Conservation (phyloP, 2,329 filamentous ascomycete species). For the Apiospora hydei region DNA sequence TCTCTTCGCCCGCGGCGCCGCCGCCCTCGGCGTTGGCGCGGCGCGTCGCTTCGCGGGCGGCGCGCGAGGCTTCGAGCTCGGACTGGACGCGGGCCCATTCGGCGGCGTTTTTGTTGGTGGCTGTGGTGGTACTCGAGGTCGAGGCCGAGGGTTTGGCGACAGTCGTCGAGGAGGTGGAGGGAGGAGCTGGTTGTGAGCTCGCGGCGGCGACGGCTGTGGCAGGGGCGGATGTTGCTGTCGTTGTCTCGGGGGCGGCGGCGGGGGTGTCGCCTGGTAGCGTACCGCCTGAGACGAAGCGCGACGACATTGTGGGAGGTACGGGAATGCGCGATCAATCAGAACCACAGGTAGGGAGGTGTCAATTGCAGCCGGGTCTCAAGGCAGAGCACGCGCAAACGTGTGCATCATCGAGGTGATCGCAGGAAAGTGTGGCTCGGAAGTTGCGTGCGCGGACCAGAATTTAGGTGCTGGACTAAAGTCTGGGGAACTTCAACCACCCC, state of each 20-base stretch:
- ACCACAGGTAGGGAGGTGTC: not conserved
- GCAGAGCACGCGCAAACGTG: not conserved
- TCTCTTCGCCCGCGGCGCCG: slow-evolving; percentile 54
- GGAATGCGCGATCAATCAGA: not conserved
- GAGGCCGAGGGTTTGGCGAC: slow-evolving; percentile 22
- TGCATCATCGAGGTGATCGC: not conserved
- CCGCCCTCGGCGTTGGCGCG: slow-evolving; percentile 49
- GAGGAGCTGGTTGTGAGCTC: slow-evolving; percentile 17
- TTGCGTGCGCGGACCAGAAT: not conserved
- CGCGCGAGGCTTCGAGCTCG: slow-evolving; percentile 68
- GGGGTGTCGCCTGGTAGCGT: slow-evolving; percentile 51
- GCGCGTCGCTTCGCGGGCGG: slow-evolving; percentile 57
- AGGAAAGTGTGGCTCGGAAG: not conserved
- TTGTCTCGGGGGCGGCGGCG: slow-evolving; percentile 16
- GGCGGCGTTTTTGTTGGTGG: slow-evolving; percentile 24
- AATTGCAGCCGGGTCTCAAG: not conserved
- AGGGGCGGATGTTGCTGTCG: slow-evolving; percentile 27
- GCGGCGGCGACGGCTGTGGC: slow-evolving; percentile 24
- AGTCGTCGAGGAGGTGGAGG: slow-evolving; percentile 26
- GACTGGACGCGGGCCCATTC: slow-evolving; percentile 69
- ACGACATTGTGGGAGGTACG: slow-evolving; percentile 49
- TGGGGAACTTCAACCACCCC: slow-evolving; percentile 3
- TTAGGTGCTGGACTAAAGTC: slow-evolving; percentile 15
- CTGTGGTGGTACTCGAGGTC: slow-evolving; percentile 29
- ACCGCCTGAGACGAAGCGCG: slow-evolving; percentile 64